Base-by-base conservation (phyloP, 2,329 filamentous ascomycete genomes). In the Curvularia hawaiiensis region DNA sequence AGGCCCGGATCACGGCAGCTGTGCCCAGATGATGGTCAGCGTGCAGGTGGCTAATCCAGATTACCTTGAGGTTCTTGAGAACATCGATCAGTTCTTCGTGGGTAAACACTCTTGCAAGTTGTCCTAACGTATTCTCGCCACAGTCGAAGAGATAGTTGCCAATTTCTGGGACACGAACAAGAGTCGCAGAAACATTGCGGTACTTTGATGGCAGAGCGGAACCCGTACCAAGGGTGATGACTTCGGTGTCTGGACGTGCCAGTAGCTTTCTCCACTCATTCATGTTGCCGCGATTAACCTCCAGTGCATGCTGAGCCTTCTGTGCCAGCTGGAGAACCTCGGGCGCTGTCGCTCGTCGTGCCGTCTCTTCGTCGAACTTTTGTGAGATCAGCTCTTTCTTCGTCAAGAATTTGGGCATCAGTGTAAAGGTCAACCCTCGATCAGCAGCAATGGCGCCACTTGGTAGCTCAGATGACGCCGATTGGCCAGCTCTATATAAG, bases 41-140 rank as follows among this genome's bases (percentile, higher is more conserved):
- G 76, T 99, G 95, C 61, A 96, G 81, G 78, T 99, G 95, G 75
- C 91, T 96, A 77, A 99, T 95, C 87, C 92, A 96, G 61, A 99
- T 88, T 65, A 87, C 85, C 52, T 88, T 89, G 43, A 99, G 81
- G 61, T 96, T 88, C 58, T 81, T 83, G n/a, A 99, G 80, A 12
- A 97, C 82, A n/a, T 88, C 82, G 28, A 80, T 80, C 3, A 94
- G 79, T 62, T 91, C 84, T 4, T 86, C 82, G 0, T 82, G 79
- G 6, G 84, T 82, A 68, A 90, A 94, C 0, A 90, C 82, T 50
- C 95, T 89, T 56, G 86, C 86, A 39, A 99, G 79, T 74, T 97
- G 93, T 11, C 94, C 94, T 9, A 98, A 79, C 0, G 95, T 97
- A 69, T 92, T 92, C 77, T 99, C 95, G 56, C 95, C 95, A 65